Base-by-base conservation (phyloP, 148 eudicot species). In the Polygonum aviculare region DNA sequence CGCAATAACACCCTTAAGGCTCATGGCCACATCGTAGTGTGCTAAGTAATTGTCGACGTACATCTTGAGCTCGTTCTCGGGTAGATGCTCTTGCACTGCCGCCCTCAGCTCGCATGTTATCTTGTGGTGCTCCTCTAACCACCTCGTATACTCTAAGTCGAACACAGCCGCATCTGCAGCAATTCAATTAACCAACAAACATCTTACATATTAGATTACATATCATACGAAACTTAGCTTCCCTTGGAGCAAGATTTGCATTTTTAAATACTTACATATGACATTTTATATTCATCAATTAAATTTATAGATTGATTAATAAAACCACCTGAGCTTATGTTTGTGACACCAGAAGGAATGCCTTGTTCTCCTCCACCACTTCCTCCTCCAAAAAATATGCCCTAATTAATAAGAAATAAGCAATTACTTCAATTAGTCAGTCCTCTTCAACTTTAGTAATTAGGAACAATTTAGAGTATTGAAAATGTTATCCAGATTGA, bases 91-190 rank as follows among this genome's bases (percentile, higher is more conserved):
- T 76, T 93, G 93, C 11, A 91, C 85, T 1, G 97, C 99, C 2
- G 89, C 92, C 15, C 94, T 83, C 6, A 95, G 97, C 86, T 91
- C 96, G 41, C 91, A 88, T 60, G 88, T 88, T 52, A 92, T 70
- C 48, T 93, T 81, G 79, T 90, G 92, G 81, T 95, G 96, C n/a
- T 93, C 98, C 73, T 93, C 98, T n/a, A 93, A 77, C 98, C 98
- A 93, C 79, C 98, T 80, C 50, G 87, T 85, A 69, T 93, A 87
- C 82, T 93, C 98, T 82, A 93, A 87, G 77, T 93, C 98, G 35
- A 93, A 93, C 62, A 91, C 83, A 2, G 97, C 93, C 0, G 86
- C 93, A 35, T 88, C 95, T 90, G 57, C 11, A 65, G 2, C 7
- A 15, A 26, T 26, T 26, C 31, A 26, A n/a, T n/a, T n/a, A n/a